Evolutionary conservation across 2,329 filamentous ascomycete species (phyloP).

Genomic region (Phialophora macrospora): DNA sequence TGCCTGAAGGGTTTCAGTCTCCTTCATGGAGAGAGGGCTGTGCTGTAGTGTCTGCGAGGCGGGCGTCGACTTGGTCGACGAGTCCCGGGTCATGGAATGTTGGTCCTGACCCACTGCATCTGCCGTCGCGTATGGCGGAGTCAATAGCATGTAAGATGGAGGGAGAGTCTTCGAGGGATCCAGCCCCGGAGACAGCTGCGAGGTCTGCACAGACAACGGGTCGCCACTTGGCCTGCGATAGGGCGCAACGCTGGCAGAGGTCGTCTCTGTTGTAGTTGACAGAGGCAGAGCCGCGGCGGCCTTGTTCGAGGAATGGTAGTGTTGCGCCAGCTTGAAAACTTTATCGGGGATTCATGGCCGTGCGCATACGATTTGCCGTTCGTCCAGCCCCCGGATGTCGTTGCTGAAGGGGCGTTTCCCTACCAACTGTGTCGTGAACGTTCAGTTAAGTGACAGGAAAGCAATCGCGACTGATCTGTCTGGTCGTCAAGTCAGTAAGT

Average conservation of each 20-base stretch:
- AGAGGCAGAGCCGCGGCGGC: constrained; percentile 22
- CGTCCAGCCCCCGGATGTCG: neutral
- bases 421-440: neutral
- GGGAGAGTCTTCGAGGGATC: constrained; percentile 15
- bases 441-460: neutral
- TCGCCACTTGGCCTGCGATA: constrained; percentile 11
- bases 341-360: constrained; percentile 20
- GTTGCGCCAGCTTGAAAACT: constrained; percentile 34
- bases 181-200: constrained; percentile 19
- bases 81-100: constrained; percentile 33
- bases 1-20: constrained; percentile 28
- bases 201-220: constrained; percentile 15
- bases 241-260: neutral
- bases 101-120: constrained; percentile 31
- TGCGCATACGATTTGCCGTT: neutral
- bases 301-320: constrained; percentile 20
- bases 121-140: constrained; percentile 33
- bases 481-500: constrained; percentile 12
- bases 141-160: constrained; percentile 24
- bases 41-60: constrained; percentile 33
- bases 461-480: neutral
- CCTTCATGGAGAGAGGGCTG: constrained; percentile 37
- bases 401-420: neutral
- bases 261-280: constrained; percentile 6
- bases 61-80: constrained; percentile 37